A percentile compares a stretch with the other conserved stretches of the same genome.
Evolutionary conservation across 2,329 filamentous ascomycete species (phyloP).

Genomic region (Paramyrothecium roridum): DNA sequence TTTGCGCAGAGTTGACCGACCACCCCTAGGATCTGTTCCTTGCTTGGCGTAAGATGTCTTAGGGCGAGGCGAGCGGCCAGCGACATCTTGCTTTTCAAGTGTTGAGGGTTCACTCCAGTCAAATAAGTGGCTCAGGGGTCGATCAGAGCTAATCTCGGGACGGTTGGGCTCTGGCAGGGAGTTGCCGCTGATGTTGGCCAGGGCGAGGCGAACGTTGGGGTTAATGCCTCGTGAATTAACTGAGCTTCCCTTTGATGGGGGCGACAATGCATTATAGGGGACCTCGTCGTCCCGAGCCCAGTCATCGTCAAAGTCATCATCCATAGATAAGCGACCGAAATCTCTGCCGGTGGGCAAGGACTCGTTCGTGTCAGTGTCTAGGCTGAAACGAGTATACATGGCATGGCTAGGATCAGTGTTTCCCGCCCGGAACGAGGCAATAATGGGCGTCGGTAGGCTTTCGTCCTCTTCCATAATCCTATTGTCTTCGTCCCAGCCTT

Average conservation of each 20-base stretch:
- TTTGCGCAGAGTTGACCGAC: constrained; percentile 64
- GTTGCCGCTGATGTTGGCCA: constrained; percentile 50
- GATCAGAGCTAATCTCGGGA: constrained; percentile 12
- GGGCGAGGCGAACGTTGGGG: constrained; percentile 50
- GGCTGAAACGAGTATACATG: constrained; percentile 20
- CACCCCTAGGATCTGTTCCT: constrained; percentile 66
- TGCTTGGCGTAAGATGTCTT: constrained; percentile 77
- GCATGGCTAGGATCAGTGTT: constrained; percentile 8
- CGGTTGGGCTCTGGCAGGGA: constrained; percentile 26
- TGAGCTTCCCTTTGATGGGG: constrained; percentile 48
- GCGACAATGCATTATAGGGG: constrained; percentile 54
- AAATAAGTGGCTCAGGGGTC: constrained; percentile 67
- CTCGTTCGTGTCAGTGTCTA: constrained; percentile 25
- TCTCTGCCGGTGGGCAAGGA: constrained; percentile 34
- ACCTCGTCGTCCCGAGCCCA: constrained; percentile 55
- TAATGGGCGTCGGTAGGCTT: constrained; percentile 48
- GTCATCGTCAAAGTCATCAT: constrained; percentile 62
- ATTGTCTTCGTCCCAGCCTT: constrained; percentile 50
- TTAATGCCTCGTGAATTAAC: constrained; percentile 52
- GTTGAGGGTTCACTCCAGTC: constrained; percentile 71
- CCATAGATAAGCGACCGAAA: constrained; percentile 51
- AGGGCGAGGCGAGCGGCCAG: constrained; percentile 60
- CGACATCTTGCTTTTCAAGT: constrained; percentile 58
- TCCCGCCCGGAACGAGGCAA: constrained; percentile 28
- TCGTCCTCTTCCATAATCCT: constrained; percentile 65